A percentile compares a stretch with the other conserved stretches of the same genome.
phyloP scores from a whole-genome alignment of 179 eudicot genomes.

The Sideroxylon spinosum region DNA sequence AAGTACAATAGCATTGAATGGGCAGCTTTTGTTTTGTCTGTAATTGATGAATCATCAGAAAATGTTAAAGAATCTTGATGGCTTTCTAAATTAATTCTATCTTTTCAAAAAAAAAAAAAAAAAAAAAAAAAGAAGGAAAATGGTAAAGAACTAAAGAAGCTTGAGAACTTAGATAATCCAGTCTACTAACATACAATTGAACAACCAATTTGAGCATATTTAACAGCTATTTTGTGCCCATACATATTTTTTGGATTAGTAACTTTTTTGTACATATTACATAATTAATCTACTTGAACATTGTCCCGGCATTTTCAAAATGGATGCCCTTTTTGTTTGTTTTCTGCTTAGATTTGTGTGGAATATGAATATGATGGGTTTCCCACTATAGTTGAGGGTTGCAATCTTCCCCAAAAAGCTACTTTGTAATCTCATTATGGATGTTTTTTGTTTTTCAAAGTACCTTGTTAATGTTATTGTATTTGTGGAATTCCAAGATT shows the following conservation, averaged over 20 bases:
- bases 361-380: not conserved
- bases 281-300: not conserved
- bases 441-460: not conserved
- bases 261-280: no score
- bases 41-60: not conserved
- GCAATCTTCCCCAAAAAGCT: not conserved
- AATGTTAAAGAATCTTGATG: not conserved
- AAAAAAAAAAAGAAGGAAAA: no score
- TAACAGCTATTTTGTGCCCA: not conserved
- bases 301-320: not conserved
- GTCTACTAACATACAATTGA: not conserved
- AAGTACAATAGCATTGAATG: conserved; percentile 1
- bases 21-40: not conserved
- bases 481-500: no score
- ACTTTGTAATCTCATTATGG: not conserved
- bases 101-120: not conserved
- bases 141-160: not conserved
- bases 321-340: not conserved
- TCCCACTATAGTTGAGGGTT: not conserved
- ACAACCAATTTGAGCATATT: not conserved
- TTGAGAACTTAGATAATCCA: not conserved
- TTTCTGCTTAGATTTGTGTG: not conserved
- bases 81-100: no score
- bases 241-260: no score
- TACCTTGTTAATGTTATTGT: not conserved